Percentiles rank a stretch among this genome's conserved stretches.
phyloP scores from a whole-genome alignment of 2,329 filamentous ascomycete species.

The Phialophora expanda region DNA sequence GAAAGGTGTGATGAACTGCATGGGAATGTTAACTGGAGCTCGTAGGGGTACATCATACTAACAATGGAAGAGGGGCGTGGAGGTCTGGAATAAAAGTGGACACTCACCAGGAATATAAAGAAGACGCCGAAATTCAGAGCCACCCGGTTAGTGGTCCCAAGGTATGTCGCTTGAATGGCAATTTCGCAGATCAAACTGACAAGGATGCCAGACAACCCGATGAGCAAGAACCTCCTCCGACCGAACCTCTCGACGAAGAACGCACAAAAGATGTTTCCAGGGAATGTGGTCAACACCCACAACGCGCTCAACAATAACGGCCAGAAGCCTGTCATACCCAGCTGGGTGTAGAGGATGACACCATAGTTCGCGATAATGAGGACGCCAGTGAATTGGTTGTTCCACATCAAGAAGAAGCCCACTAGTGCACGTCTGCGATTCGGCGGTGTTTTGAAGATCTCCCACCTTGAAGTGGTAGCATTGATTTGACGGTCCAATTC shows the following conservation, averaged over 20 bases:
- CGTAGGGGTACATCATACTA: background rate
- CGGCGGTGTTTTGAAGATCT: slow-evolving; percentile 50
- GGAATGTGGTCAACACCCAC: slow-evolving; percentile 51
- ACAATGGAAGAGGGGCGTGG: background rate
- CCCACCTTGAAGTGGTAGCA: slow-evolving; percentile 45
- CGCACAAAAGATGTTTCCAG: slow-evolving; percentile 50
- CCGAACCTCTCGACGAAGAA: slow-evolving; percentile 48
- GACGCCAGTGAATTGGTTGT: slow-evolving; percentile 47
- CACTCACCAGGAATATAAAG: slow-evolving; percentile 50
- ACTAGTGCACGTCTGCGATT: slow-evolving; percentile 51
- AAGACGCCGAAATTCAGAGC: slow-evolving; percentile 49
- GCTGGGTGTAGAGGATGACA: slow-evolving; percentile 46
- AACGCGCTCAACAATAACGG: slow-evolving; percentile 53
- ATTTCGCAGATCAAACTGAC: slow-evolving; percentile 50
- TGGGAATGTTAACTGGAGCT: background rate
- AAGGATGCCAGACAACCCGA: slow-evolving; percentile 50
- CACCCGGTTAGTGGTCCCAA: slow-evolving; percentile 44
- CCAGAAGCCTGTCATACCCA: slow-evolving; percentile 48
- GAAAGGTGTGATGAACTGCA: slow-evolving; percentile 33
- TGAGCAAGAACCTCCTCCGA: slow-evolving; percentile 43
- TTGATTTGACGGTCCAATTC: slow-evolving; percentile 48
- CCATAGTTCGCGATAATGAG: slow-evolving; percentile 50
- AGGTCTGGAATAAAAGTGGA: slow-evolving; percentile 15
- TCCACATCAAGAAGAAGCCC: slow-evolving; percentile 50
- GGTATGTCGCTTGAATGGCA: slow-evolving; percentile 45